Evolutionary conservation across 495 filamentous ascomycete species (phyloP), one percentile per base, ranked within the genome.

Genomic region (Lasiosphaeria miniovina): DNA sequence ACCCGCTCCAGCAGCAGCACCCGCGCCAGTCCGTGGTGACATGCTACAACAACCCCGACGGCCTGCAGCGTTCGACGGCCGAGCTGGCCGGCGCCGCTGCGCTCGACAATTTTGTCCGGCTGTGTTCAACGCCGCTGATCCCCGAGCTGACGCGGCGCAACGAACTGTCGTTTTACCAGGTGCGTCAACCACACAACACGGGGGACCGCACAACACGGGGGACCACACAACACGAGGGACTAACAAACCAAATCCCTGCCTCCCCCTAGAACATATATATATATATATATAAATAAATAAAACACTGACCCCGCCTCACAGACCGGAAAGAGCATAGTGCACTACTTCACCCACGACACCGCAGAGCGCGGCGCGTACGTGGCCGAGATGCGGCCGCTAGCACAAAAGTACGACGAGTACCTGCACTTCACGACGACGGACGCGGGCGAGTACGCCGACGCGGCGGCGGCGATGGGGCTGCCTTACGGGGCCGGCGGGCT

Each of bases 361-460:
- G 24, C 36, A 6, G 65, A 75, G 11, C 66, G 68, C 0, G 70
- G 70, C 6, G 57, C 52, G 2, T 76, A 74, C 54, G 62, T 71
- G 15, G 33, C 53, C 3, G 60, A 69, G 12, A 68, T 82, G 48
- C 68, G 70, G 1, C 72, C 75, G 0, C 60, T 82, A 0, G 80
- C 80, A 4, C 76, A 75, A 60, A 80, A 77, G 64, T 81, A 80
- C 64, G 54, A 65, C 40, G 75, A 82, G 4, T 81, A 77, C 45
- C 63, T 82, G 7, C 68, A 57, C 52, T 80, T 83, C 57, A 75
- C 75, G 6, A 77, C 77, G 11, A 75, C 78, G 0, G 75, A 80
- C 55, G 69, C 73, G 1, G 48, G 67, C 8, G 80, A 83, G 57
- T 82, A 81, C 62, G 66, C 67, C 11, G 75, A 81, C 14, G 78